Evolutionary conservation across 805 yeast species (phyloP).

Genomic region (Saturnispora saitoi): DNA sequence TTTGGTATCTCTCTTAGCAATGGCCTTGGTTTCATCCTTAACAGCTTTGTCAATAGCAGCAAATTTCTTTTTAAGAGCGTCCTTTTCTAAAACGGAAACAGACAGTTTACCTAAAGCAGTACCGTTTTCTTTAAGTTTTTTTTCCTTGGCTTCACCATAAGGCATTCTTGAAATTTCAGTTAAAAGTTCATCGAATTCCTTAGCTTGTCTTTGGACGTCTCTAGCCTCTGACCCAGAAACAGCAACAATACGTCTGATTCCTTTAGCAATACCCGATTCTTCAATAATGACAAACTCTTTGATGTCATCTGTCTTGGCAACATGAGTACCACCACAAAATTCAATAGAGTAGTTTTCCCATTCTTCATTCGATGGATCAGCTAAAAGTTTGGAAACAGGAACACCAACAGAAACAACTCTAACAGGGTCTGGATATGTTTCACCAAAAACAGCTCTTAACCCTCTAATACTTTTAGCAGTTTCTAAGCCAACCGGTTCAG

Average conservation of each 20-base stretch:
- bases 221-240: slow-evolving; percentile 89
- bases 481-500: slow-evolving; percentile 72
- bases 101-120: slow-evolving; percentile 75
- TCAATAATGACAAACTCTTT: slow-evolving; percentile 84
- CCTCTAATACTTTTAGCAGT: slow-evolving; percentile 71
- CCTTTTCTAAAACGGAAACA: slow-evolving; percentile 76
- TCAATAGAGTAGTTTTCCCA: slow-evolving; percentile 82
- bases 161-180: slow-evolving; percentile 52
- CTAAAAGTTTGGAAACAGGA: slow-evolving; percentile 72
- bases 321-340: slow-evolving; percentile 99
- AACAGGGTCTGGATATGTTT: slow-evolving; percentile 98
- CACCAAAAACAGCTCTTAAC: slow-evolving; percentile 97
- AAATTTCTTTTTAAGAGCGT: slow-evolving; percentile 65
- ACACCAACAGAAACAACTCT: slow-evolving; percentile 95
- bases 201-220: slow-evolving; percentile 80
- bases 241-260: slow-evolving; percentile 96
- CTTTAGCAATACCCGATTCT: slow-evolving; percentile 97
- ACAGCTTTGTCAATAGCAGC: slow-evolving; percentile 73
- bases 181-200: slow-evolving; percentile 56
- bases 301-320: slow-evolving; percentile 84
- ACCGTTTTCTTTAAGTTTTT: slow-evolving; percentile 72
- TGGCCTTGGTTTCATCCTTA: slow-evolving; percentile 79
- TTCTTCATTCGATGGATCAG: slow-evolving; percentile 58
- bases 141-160: slow-evolving; percentile 73
- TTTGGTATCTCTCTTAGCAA: slow-evolving; percentile 83